Conservation (phyloP, 495 filamentous ascomycete genomes). For the Penicillium angulare region DNA sequence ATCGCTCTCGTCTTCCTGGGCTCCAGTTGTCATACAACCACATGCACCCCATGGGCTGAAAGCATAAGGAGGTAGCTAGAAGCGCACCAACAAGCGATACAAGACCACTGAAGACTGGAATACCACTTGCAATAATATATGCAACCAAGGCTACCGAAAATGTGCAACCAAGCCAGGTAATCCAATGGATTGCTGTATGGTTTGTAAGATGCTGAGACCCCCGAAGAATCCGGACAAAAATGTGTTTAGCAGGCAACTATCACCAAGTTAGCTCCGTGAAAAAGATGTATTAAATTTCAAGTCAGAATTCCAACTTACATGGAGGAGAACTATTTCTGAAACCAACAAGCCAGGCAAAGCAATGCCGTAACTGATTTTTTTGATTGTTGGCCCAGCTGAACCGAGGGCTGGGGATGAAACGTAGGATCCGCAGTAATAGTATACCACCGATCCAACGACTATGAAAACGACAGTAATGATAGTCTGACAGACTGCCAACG, state of each 20-base stretch:
- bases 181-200: conserved; percentile 56
- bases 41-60: conserved; percentile 47
- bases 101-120: conserved; percentile 66
- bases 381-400: conserved; percentile 56
- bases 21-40: conserved; percentile 48
- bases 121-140: conserved; percentile 67
- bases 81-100: conserved; percentile 60
- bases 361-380: conserved; percentile 68
- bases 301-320: conserved; percentile 45
- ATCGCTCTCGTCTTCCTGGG: too few relatives aligned
- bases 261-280: conserved; percentile 34
- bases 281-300: background rate
- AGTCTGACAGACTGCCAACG: conserved; percentile 39
- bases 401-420: conserved; percentile 68
- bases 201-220: conserved; percentile 54
- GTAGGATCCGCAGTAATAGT: conserved; percentile 62
- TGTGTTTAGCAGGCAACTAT: conserved; percentile 50
- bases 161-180: conserved; percentile 58
- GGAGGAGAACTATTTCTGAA: conserved; percentile 23
- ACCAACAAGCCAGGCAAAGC: conserved; percentile 55
- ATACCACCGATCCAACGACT: conserved; percentile 62
- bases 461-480: conserved; percentile 61
- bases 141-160: conserved; percentile 55
- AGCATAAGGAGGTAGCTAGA: conserved; percentile 47
- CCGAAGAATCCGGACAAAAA: conserved; percentile 59